phyloP scores from a whole-genome alignment of 257 asterid species.

The Dorcoceras hygrometricum region DNA sequence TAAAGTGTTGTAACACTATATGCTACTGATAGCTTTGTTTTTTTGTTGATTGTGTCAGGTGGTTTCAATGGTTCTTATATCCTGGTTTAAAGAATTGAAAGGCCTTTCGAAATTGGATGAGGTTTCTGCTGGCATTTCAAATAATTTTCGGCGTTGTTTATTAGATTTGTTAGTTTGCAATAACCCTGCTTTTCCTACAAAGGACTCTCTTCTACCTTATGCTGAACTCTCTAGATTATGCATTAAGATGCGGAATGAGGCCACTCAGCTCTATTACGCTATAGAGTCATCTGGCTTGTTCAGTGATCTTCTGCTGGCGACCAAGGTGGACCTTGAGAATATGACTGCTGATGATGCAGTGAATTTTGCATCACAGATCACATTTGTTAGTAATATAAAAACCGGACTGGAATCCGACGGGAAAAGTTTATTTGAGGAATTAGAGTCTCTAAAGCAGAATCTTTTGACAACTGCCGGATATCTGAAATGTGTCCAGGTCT shows the following conservation, averaged over 20 bases:
- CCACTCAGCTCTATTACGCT: conserved; percentile 64
- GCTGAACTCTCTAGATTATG: conserved; percentile 92
- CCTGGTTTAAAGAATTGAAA: conserved; percentile 91
- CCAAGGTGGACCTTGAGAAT: conserved; percentile 53
- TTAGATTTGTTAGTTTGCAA: conserved; percentile 79
- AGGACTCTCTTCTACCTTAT: conserved; percentile 80
- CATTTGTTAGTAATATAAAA: conserved; percentile 38
- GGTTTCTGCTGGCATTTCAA: conserved; percentile 46
- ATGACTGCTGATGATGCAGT: conserved; percentile 84
- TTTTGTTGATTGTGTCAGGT: conserved; percentile 50
- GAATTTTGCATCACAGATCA: conserved; percentile 68
- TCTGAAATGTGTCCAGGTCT: conserved; percentile 95
- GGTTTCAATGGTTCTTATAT: conserved; percentile 79
- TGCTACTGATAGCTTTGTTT: conserved; percentile 21
- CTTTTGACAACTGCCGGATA: conserved; percentile 89
- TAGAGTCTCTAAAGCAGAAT: conserved; percentile 86
- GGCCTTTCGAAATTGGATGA: conserved; percentile 42
- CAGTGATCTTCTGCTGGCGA: conserved; percentile 51
- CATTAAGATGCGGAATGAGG: conserved; percentile 88
- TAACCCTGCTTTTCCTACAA: conserved; percentile 89
- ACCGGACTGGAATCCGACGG: conserved; percentile 56
- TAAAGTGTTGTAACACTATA: conserved; percentile 3
- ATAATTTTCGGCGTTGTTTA: conserved; percentile 63
- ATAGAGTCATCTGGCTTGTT: conserved; percentile 65
- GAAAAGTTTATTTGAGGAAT: conserved; percentile 57